These are phyloP conservation scores for Uncinocarpus reesii DNA, from an alignment of 2,329 filamentous ascomycete species.

Conservation along the genomic window DNA sequence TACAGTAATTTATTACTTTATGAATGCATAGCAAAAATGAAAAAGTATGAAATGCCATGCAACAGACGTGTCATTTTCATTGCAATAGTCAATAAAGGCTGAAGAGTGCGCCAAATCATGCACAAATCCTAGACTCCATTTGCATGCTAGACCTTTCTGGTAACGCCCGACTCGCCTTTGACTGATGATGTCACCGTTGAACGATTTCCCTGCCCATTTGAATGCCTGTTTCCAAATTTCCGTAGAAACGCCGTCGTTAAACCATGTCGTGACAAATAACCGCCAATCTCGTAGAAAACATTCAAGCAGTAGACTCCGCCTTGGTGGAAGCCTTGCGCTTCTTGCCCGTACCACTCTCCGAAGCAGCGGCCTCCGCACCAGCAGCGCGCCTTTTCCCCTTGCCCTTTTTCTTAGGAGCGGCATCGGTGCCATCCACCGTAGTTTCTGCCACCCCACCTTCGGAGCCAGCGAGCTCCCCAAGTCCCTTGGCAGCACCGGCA, in stretches of 20 bases:
- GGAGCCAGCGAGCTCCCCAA: conserved; percentile 21
- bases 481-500: conserved; percentile 26
- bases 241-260: conserved; percentile 2
- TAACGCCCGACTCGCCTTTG: neutral
- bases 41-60: neutral
- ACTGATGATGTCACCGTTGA: neutral
- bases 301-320: neutral
- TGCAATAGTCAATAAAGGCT: neutral
- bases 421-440: neutral
- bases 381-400: conserved; percentile 10
- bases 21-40: too few species aligned
- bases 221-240: neutral
- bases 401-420: conserved; percentile 20
- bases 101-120: neutral
- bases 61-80: neutral
- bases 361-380: conserved; percentile 4
- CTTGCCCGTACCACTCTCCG: conserved; percentile 11
- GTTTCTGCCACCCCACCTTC: conserved; percentile 19
- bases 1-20: neutral
- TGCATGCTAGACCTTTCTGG: neutral
- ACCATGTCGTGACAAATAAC: neutral
- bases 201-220: neutral
- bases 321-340: conserved; percentile 14
- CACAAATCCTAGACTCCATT: neutral
- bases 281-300: neutral